These are phyloP conservation scores for Neonectria coccinea DNA, from an alignment of 2,329 filamentous ascomycete genomes.

Conservation along the genomic window DNA sequence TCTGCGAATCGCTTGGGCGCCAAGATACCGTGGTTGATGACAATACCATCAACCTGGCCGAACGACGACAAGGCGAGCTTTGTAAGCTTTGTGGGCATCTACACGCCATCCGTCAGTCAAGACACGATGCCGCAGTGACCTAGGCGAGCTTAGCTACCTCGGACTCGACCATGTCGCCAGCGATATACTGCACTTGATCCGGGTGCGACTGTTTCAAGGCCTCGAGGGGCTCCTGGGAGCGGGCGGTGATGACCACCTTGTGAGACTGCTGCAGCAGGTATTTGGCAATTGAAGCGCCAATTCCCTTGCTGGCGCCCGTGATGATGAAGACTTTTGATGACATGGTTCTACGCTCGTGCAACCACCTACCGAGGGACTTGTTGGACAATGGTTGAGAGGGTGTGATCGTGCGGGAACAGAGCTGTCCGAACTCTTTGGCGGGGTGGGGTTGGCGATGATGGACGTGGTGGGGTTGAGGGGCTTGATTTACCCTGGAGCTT, in stretches of 20 bases:
- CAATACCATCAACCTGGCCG: constrained; percentile 80
- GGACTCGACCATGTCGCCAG: constrained; percentile 66
- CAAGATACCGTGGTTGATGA: constrained; percentile 89
- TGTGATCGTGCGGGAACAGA: constrained; percentile 15
- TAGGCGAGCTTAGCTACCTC: constrained; percentile 53
- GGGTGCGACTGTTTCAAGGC: constrained; percentile 62
- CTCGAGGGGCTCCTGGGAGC: constrained; percentile 63
- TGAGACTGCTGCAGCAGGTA: constrained; percentile 65
- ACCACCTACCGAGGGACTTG: not conserved
- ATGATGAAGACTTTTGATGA: constrained; percentile 76
- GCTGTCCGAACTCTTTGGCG: not conserved
- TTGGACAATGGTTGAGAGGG: constrained; percentile 13
- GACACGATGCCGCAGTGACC: not conserved
- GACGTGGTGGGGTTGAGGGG: constrained; percentile 33
- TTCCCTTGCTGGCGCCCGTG: constrained; percentile 73
- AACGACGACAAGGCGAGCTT: constrained; percentile 75
- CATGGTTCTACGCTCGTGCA: constrained; percentile 49
- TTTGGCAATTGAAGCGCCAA: constrained; percentile 68
- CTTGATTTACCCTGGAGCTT: constrained; percentile 37
- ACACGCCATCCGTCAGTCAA: constrained; percentile 9
- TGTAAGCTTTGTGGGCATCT: constrained; percentile 72
- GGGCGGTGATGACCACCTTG: constrained; percentile 70
- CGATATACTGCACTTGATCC: constrained; percentile 65
- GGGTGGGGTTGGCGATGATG: constrained; percentile 16
- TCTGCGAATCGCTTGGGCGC: constrained; percentile 80